phyloP scores from a whole-genome alignment of 129 eudicot genomes.

The Escallonia herrerae region DNA sequence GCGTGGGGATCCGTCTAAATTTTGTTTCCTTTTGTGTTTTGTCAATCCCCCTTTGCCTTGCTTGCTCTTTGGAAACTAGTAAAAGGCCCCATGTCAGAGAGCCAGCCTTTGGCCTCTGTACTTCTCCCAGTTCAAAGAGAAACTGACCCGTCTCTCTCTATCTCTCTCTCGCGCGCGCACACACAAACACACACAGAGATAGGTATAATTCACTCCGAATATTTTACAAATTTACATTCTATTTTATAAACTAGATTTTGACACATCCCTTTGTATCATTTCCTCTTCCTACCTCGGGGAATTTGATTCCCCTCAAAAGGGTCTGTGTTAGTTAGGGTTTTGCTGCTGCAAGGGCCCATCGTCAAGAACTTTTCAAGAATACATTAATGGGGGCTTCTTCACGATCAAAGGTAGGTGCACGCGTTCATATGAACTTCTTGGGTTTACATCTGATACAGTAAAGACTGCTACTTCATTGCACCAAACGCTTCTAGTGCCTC shows the following conservation, averaged over 20 bases:
- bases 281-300: background rate
- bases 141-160: too few relatives aligned
- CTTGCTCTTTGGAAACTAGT: background rate
- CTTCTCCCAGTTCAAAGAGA: background rate
- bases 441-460: background rate
- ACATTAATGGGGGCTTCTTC: conserved; percentile 17
- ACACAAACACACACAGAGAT: too few relatives aligned
- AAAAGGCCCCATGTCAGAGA: background rate
- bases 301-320: conserved; percentile 9
- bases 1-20: background rate
- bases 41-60: background rate
- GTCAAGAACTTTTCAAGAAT: conserved; percentile 3
- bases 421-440: conserved; percentile 7
- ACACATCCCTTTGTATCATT: too few relatives aligned
- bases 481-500: background rate
- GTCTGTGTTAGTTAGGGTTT: conserved; percentile 41
- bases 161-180: too few relatives aligned
- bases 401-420: conserved; percentile 21
- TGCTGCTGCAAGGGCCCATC: conserved; percentile 20
- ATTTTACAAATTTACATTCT: too few relatives aligned
- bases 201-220: too few relatives aligned
- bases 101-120: conserved; percentile 5
- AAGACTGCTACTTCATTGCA: background rate
- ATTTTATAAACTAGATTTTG: too few relatives aligned
- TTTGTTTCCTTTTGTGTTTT: background rate